A percentile compares a stretch with the other conserved stretches of the same genome.
Evolutionary conservation across 225 moss, liverwort and hornwort genomes (phyloP).

Genomic region (Polytrichum formosum): DNA sequence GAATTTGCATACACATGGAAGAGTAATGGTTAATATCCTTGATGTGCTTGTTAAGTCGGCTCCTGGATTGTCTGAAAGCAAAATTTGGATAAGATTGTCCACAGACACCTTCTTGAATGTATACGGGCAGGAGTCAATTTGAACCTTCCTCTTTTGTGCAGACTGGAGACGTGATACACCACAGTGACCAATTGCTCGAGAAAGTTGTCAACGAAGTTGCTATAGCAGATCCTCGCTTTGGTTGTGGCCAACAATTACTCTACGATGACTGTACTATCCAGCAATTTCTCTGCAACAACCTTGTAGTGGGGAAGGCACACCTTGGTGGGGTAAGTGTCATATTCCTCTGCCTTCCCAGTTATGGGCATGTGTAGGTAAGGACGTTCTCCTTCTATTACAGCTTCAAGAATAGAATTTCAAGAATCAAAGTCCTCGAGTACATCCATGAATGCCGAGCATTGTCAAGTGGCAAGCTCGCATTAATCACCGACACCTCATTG

Average conservation of each 20-base stretch:
- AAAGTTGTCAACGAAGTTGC: constrained; percentile 39
- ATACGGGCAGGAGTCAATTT: neutral
- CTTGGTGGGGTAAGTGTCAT: constrained; percentile 39
- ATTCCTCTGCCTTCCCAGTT: neutral
- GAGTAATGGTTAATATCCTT: too few species aligned
- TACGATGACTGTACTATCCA: constrained; percentile 41
- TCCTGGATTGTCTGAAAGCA: too few species aligned
- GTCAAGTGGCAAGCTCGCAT: too few species aligned
- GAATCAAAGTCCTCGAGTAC: too few species aligned
- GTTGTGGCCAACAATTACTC: constrained; percentile 35
- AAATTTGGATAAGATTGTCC: too few species aligned
- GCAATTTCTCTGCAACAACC: constrained; percentile 29
- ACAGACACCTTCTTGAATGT: too few species aligned
- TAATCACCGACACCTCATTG: too few species aligned
- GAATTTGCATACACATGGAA: too few species aligned
- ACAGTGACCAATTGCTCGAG: constrained; percentile 36
- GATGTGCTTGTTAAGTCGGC: too few species aligned
- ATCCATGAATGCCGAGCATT: too few species aligned
- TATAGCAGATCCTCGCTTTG: constrained; percentile 34
- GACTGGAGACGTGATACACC: constrained; percentile 41
- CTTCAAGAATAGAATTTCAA: too few species aligned
- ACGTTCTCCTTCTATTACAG: too few species aligned
- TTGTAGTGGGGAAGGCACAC: constrained; percentile 40
- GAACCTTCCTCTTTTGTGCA: constrained; percentile 12
- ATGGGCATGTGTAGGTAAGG: constrained; percentile 21